Conservation (phyloP, 805 yeast genomes). For the Candida alai region DNA sequence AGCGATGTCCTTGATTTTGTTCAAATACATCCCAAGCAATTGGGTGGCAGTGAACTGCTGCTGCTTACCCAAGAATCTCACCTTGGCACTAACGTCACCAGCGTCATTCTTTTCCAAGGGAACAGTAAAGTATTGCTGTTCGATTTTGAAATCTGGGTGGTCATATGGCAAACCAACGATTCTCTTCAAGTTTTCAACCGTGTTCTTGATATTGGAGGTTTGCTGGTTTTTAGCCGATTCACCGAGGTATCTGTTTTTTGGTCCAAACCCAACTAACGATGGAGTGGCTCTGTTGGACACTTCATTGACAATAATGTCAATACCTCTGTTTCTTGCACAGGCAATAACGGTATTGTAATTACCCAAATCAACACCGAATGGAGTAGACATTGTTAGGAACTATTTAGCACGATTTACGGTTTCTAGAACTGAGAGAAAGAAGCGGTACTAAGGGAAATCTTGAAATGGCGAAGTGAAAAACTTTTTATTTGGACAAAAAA, state of each 20-base stretch:
- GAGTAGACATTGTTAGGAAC: conserved; percentile 82
- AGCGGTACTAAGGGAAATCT: too few relatives aligned
- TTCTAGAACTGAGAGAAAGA: too few relatives aligned
- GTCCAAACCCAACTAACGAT: conserved; percentile 83
- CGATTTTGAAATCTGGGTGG: conserved; percentile 76
- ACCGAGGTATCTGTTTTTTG: conserved; percentile 86
- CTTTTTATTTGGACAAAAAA: too few relatives aligned
- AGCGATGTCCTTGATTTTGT: conserved; percentile 82
- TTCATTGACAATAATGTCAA: conserved; percentile 96
- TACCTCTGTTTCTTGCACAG: conserved; percentile 96
- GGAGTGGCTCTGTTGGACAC: conserved; percentile 98
- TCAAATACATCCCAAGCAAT: conserved; percentile 90
- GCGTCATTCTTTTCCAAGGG: conserved; percentile 66
- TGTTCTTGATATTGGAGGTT: conserved; percentile 93
- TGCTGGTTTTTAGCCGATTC: conserved; percentile 96
- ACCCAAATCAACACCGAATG: conserved; percentile 98
- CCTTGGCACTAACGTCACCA: conserved; percentile 81
- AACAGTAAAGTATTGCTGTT: conserved; percentile 69
- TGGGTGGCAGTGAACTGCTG: conserved; percentile 82
- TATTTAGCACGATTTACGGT: too few relatives aligned
- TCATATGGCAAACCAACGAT: conserved; percentile 71
- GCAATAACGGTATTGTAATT: conserved; percentile 91
- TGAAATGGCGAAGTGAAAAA: too few relatives aligned
- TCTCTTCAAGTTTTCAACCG: conserved; percentile 93
- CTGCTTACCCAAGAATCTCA: conserved; percentile 76